phyloP scores from a whole-genome alignment of 2,329 filamentous ascomycete genomes.

The Paecilomyces dactylethromorphus region DNA sequence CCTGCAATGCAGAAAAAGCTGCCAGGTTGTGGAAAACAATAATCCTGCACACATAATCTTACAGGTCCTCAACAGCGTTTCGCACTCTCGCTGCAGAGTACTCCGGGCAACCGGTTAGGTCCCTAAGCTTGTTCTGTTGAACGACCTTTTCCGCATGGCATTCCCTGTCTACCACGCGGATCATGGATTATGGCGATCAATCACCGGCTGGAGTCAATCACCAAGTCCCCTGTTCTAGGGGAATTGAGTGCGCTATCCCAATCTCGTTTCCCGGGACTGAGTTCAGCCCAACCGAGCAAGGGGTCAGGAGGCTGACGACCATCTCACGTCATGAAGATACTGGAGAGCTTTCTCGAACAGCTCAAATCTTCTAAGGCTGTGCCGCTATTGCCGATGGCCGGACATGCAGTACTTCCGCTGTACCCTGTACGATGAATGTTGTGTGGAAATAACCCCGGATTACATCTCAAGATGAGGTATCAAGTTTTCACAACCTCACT shows the following conservation, averaged over 20 bases:
- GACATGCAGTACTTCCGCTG: not conserved
- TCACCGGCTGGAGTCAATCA: not conserved
- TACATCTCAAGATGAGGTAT: not conserved
- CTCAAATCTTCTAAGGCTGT: not conserved
- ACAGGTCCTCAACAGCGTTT: not conserved
- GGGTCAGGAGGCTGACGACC: not conserved
- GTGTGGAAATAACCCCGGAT: not conserved
- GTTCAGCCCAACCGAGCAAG: not conserved
- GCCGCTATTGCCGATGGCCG: not conserved
- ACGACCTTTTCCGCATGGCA: not conserved
- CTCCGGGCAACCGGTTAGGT: not conserved
- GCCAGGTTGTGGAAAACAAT: not conserved
- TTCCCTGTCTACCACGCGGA: not conserved
- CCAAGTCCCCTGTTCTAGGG: not conserved
- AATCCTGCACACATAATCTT: not conserved
- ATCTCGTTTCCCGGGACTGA: not conserved
- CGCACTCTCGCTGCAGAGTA: not conserved
- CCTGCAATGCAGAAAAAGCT: not conserved
- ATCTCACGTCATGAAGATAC: not conserved
- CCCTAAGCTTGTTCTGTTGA: not conserved
- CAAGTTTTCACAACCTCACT: not conserved
- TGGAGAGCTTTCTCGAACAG: not conserved
- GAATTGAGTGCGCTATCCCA: not conserved
- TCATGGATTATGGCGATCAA: not conserved
- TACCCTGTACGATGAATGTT: too few species aligned